Evolutionary conservation across 2,329 filamentous ascomycete species (phyloP).

Genomic region (Fusarium heterosporum): DNA sequence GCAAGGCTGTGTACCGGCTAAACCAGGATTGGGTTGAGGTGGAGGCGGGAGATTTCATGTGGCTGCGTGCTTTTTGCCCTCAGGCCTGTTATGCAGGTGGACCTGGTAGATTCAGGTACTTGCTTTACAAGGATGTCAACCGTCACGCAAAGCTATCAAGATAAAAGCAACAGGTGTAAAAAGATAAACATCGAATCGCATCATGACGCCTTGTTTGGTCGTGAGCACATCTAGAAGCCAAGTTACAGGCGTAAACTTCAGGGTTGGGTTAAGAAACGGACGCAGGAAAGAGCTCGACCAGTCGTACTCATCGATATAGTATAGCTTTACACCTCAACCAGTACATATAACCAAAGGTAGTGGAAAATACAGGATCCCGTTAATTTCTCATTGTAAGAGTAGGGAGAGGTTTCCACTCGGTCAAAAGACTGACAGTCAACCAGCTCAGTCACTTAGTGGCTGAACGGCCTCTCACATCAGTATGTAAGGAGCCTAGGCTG

Average conservation of each 20-base stretch:
- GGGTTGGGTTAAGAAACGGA: background rate
- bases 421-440: no score
- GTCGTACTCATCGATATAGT: accelerated
- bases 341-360: background rate
- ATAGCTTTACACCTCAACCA: accelerated
- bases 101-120: slow-evolving; percentile 26
- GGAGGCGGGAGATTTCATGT: slow-evolving; percentile 31
- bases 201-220: no score
- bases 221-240: background rate
- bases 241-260: background rate
- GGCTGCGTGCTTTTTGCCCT: slow-evolving; percentile 28
- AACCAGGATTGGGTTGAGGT: slow-evolving; percentile 34
- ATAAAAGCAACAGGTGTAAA: background rate
- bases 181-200: background rate
- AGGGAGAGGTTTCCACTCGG: no score
- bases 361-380: background rate
- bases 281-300: no score
- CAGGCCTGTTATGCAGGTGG: slow-evolving; percentile 33
- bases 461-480: no score
- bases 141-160: slow-evolving; percentile 12
- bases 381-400: no score
- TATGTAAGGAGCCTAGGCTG: no score
- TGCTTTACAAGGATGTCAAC: slow-evolving; percentile 31
- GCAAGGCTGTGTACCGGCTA: slow-evolving; percentile 27
- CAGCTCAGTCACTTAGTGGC: no score